A percentile compares a stretch with the other conserved stretches of the same genome.
Conservation (phyloP, 192 early-diverging fungal species). For the Coemansia sp. region DNA sequence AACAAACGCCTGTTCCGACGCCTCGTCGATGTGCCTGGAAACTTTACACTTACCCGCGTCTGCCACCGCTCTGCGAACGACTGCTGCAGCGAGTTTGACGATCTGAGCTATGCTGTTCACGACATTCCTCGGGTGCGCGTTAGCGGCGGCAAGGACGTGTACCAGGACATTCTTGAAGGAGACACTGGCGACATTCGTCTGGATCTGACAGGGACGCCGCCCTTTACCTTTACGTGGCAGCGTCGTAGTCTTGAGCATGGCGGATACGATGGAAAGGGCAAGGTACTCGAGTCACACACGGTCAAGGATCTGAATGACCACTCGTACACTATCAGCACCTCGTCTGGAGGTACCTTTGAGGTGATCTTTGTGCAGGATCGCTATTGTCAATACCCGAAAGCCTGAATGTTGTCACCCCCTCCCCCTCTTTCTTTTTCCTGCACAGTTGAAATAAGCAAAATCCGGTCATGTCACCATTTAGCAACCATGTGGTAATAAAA, state of each 20-base stretch:
- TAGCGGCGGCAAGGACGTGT: constrained; percentile 62
- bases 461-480: no score
- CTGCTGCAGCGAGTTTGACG: constrained; percentile 60
- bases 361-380: constrained; percentile 63
- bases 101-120: constrained; percentile 55
- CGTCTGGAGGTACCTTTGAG: constrained; percentile 63
- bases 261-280: neutral
- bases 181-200: constrained; percentile 58
- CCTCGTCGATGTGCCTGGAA: constrained; percentile 58
- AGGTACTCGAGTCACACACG: constrained; percentile 56
- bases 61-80: constrained; percentile 60
- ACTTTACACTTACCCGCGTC: constrained; percentile 57
- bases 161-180: constrained; percentile 65
- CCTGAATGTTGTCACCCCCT: neutral
- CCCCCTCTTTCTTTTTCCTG: no score
- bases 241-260: constrained; percentile 25
- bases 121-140: constrained; percentile 63
- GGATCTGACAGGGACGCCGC: constrained; percentile 63
- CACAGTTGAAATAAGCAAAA: no score
- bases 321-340: constrained; percentile 56
- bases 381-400: constrained; percentile 63
- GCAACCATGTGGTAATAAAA: no score
- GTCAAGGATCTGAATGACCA: constrained; percentile 54
- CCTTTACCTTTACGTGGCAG: constrained; percentile 69
- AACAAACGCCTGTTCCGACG: constrained; percentile 63